A percentile compares a stretch with the other conserved stretches of the same genome.
phyloP scores from a whole-genome alignment of 2,329 filamentous ascomycete species.

The Verticillium alfalfae region DNA sequence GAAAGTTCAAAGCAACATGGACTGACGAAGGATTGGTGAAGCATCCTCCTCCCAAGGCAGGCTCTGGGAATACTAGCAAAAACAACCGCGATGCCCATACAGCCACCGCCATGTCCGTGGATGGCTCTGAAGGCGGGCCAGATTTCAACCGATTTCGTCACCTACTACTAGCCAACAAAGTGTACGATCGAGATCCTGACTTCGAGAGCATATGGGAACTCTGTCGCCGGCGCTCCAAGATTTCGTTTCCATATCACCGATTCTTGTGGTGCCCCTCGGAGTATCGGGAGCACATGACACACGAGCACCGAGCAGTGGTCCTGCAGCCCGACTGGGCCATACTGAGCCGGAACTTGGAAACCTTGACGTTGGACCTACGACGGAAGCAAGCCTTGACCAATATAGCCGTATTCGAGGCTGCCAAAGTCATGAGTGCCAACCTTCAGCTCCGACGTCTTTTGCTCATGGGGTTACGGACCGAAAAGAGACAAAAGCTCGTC shows the following conservation, averaged over 20 bases:
- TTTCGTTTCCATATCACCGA: too few species aligned
- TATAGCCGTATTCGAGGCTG: neutral
- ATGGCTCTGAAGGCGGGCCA: neutral
- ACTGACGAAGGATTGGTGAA: neutral
- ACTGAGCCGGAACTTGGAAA: neutral
- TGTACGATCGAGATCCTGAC: neutral
- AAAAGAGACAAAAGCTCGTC: neutral
- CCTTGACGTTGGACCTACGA: neutral
- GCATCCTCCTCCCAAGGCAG: neutral
- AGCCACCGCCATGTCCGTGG: neutral
- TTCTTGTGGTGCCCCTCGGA: neutral
- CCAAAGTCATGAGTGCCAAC: neutral
- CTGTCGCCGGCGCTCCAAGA: too few species aligned
- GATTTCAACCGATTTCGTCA: neutral
- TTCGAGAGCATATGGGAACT: too few species aligned
- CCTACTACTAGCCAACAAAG: neutral
- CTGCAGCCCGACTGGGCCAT: neutral
- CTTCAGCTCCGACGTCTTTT: neutral
- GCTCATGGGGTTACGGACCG: constrained; percentile 4
- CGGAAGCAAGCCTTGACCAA: neutral
- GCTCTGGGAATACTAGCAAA: neutral
- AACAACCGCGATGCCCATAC: neutral
- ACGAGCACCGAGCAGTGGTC: neutral
- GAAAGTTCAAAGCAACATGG: neutral
- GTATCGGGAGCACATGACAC: neutral